phyloP scores from a whole-genome alignment of 2,329 filamentous ascomycete genomes.

The Fusarium tanahbumbuense region DNA sequence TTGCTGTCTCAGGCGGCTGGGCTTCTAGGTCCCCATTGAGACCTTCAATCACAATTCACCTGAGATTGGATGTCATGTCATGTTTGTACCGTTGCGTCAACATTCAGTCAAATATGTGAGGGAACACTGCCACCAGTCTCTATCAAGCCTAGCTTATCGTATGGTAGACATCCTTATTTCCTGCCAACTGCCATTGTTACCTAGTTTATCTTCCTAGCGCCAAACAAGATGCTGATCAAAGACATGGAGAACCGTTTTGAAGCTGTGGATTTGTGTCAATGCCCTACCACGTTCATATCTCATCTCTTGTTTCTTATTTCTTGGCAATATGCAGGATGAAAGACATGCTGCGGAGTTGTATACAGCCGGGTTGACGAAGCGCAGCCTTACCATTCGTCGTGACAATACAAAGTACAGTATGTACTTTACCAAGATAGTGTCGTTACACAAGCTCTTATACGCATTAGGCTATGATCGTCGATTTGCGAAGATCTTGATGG shows the following conservation, averaged over 20 bases:
- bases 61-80: not conserved
- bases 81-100: constrained; percentile 3
- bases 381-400: constrained; percentile 2
- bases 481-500: constrained; percentile 18
- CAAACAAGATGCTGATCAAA: constrained; percentile 4
- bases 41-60: not conserved
- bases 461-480: constrained; percentile 30
- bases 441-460: constrained; percentile 35
- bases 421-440: not conserved
- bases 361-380: constrained; percentile 3
- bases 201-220: constrained; percentile 10
- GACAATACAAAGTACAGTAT: not conserved
- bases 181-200: constrained; percentile 14
- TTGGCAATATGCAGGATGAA: constrained; percentile 1
- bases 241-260: constrained; percentile 5
- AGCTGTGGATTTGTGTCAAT: constrained; percentile 13
- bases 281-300: not conserved
- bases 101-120: constrained; percentile 17
- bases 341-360: constrained; percentile 25
- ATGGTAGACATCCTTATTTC: constrained; percentile 22
- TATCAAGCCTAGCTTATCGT: constrained; percentile 17
- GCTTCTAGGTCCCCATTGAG: not conserved
- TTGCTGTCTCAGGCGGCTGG: constrained; percentile 16
- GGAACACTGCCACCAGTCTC: constrained; percentile 14
- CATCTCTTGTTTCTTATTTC: not conserved